Conservation (phyloP, 805 yeast genomes). For the Diddensiella caesifluorescens region DNA sequence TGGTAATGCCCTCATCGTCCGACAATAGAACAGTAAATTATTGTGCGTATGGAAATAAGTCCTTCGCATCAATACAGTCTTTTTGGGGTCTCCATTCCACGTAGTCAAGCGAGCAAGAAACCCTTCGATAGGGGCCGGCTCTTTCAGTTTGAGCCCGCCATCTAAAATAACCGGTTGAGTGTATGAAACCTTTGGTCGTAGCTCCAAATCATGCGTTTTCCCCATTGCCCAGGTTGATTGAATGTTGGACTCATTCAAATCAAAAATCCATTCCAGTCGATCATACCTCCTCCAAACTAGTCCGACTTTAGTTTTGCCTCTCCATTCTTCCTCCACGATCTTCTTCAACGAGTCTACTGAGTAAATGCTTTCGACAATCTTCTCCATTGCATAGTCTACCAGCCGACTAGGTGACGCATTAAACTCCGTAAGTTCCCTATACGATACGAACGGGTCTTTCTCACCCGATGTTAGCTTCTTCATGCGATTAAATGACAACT, state of each 20-base stretch:
- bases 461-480: slow-evolving; percentile 6
- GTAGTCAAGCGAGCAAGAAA: slow-evolving; percentile 56
- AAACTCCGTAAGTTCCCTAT: slow-evolving; percentile 5
- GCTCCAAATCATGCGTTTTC: slow-evolving; percentile 52
- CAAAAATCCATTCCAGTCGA: slow-evolving; percentile 63
- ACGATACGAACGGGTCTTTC: slow-evolving; percentile 7
- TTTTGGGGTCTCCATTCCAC: slow-evolving; percentile 39
- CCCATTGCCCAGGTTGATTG: slow-evolving; percentile 41
- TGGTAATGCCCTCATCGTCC: slow-evolving; percentile 54
- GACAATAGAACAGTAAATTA: slow-evolving; percentile 53
- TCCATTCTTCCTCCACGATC: slow-evolving; percentile 14
- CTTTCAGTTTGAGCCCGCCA: slow-evolving; percentile 33
- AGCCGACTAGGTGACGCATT: slow-evolving; percentile 14
- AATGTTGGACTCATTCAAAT: slow-evolving; percentile 39
- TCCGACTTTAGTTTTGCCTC: slow-evolving; percentile 36
- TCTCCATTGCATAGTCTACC: slow-evolving; percentile 33
- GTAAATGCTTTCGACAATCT: slow-evolving; percentile 34
- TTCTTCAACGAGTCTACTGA: slow-evolving; percentile 17
- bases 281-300: slow-evolving; percentile 66
- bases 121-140: slow-evolving; percentile 80
- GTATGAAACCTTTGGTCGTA: slow-evolving; percentile 39
- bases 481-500: slow-evolving; percentile 38
- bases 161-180: slow-evolving; percentile 23
- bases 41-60: slow-evolving; percentile 62
- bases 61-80: slow-evolving; percentile 41